Conservation (phyloP, 1,139 yeast species). For the Suhomyces bokatorum region DNA sequence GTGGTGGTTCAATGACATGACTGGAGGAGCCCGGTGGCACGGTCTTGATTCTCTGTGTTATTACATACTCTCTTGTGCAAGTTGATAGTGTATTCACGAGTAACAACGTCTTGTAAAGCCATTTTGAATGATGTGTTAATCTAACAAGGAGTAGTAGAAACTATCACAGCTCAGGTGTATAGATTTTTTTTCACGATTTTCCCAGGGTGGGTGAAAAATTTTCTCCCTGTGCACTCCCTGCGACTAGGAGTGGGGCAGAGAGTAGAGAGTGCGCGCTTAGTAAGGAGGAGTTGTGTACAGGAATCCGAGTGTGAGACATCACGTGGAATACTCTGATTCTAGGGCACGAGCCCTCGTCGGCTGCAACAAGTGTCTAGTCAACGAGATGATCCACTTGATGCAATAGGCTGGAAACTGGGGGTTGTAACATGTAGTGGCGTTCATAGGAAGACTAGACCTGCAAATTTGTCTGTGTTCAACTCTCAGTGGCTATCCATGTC, state of each 20-base stretch:
- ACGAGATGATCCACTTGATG: too few species aligned
- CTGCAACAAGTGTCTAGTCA: too few species aligned
- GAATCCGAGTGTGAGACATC: background rate
- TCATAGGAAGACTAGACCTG: too few species aligned
- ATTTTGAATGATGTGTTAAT: constrained; percentile 46
- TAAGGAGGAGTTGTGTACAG: constrained; percentile 7
- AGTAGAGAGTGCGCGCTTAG: background rate
- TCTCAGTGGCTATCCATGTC: too few species aligned
- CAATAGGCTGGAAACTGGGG: too few species aligned
- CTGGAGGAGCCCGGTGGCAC: background rate
- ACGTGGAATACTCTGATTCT: background rate
- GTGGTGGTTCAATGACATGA: background rate
- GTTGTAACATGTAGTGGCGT: too few species aligned
- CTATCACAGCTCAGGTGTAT: constrained; percentile 10
- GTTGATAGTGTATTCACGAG: constrained; percentile 99
- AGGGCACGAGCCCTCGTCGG: constrained; percentile 15
- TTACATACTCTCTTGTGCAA: constrained; percentile 96
- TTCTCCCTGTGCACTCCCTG: constrained; percentile 15
- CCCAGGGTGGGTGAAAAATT: constrained; percentile 13
- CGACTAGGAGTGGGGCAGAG: constrained; percentile 3
- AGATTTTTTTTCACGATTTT: constrained; percentile 12
- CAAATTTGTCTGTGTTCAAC: too few species aligned
- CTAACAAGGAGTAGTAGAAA: constrained; percentile 13
- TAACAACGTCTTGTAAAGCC: constrained; percentile 99
- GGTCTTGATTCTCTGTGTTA: background rate